These are phyloP conservation scores for Sesbania bispinosa DNA, from an alignment of 306 rosid genomes.

Conservation along the genomic window DNA sequence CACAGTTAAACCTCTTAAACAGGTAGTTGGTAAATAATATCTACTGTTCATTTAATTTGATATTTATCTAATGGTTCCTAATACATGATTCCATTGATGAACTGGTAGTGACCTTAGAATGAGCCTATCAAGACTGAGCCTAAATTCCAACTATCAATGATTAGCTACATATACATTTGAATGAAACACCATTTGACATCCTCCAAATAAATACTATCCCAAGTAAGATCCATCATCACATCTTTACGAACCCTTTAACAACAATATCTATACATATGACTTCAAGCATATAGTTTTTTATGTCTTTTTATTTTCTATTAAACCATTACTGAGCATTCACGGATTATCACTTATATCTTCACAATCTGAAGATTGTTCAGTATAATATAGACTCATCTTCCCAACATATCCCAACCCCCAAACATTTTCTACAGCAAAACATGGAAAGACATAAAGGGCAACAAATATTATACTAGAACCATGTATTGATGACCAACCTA, in stretches of 20 bases:
- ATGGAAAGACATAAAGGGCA: neutral
- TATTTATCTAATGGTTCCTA: too few species aligned
- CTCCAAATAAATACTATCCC: neutral
- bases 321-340: neutral
- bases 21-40: too few species aligned
- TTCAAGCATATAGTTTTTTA: neutral
- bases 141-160: neutral
- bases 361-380: neutral
- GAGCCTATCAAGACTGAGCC: neutral
- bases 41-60: too few species aligned
- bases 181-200: slow-evolving; percentile 3
- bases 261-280: neutral
- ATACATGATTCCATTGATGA: too few species aligned
- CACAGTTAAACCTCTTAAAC: too few species aligned
- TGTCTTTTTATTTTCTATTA: neutral
- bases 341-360: neutral
- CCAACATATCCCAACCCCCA: neutral
- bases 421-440: neutral
- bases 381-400: neutral
- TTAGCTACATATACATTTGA: neutral
- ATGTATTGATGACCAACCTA: neutral
- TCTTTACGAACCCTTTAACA: neutral
- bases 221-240: neutral
- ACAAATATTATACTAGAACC: slow-evolving; percentile 3
- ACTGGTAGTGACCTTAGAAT: too few species aligned